Percentiles rank a stretch among this genome's conserved stretches.
Conservation (phyloP, 2,329 filamentous ascomycete species). For the Trichophyton benhamiae region DNA sequence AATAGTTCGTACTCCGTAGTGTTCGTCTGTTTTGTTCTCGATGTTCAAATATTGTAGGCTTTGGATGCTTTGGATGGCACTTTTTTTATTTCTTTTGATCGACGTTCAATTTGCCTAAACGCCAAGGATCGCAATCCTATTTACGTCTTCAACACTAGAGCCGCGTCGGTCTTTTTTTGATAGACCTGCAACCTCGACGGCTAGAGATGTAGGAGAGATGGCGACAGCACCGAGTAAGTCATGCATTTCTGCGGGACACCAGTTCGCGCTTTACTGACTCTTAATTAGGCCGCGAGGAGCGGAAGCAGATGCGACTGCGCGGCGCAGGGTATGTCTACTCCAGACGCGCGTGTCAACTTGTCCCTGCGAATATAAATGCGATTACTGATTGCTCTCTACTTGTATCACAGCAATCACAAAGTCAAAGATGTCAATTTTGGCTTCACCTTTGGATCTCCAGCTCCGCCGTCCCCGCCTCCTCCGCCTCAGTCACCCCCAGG, state of each 20-base stretch:
- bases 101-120: background rate
- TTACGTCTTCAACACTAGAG: background rate
- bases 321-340: constrained; percentile 40
- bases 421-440: constrained; percentile 39
- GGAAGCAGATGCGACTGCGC: constrained; percentile 45
- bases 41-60: background rate
- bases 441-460: constrained; percentile 35
- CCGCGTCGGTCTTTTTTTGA: background rate
- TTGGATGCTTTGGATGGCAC: background rate
- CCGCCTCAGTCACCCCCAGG: constrained; percentile 10
- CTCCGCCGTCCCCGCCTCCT: constrained; percentile 14
- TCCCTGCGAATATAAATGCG: constrained; percentile 13
- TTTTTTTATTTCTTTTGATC: background rate
- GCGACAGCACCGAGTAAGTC: constrained; percentile 30
- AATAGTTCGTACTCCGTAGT: background rate
- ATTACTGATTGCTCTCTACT: constrained; percentile 8
- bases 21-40: background rate
- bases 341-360: constrained; percentile 5
- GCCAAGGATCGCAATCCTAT: background rate
- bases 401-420: constrained; percentile 32
- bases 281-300: constrained; percentile 39
- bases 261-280: background rate
- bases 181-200: background rate
- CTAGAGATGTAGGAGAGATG: constrained; percentile 4
- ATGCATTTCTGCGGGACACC: background rate